Conservation (phyloP, 2,329 filamentous ascomycete species). For the Fusarium bactridioides region DNA sequence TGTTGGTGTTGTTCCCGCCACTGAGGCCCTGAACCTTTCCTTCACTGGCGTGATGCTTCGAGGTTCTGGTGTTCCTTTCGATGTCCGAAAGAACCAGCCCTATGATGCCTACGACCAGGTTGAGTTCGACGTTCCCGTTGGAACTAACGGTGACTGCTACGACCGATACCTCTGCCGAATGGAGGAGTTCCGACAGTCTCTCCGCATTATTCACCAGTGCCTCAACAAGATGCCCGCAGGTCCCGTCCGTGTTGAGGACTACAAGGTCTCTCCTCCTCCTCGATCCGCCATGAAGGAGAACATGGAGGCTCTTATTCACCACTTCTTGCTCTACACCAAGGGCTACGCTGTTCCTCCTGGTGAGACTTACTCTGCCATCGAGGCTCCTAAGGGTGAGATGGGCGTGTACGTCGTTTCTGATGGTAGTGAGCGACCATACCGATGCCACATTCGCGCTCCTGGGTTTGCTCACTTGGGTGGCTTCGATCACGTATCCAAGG, state of each 20-base stretch:
- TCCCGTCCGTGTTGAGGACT: conserved; percentile 95
- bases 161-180: conserved; percentile 98
- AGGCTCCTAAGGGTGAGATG: conserved; percentile 99
- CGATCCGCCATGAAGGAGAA: conserved; percentile 99
- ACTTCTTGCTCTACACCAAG: conserved; percentile 99
- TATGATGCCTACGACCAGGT: conserved; percentile 99
- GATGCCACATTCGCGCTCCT: conserved; percentile 96
- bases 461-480: conserved; percentile 94
- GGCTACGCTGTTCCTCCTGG: conserved; percentile 96
- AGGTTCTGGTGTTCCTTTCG: conserved; percentile 94
- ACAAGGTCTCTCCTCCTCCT: conserved; percentile 97
- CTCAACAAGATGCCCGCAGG: conserved; percentile 98
- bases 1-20: conserved; percentile 87
- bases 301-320: conserved; percentile 99
- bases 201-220: conserved; percentile 98
- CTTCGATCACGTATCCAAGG: conserved; percentile 92
- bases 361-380: conserved; percentile 97
- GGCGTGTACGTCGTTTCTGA: conserved; percentile 96
- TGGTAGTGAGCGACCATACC: conserved; percentile 93
- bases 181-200: conserved; percentile 98
- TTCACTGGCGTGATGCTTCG: conserved; percentile 98
- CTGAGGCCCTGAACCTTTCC: conserved; percentile 95
- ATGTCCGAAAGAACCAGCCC: conserved; percentile 94
- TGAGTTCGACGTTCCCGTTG: conserved; percentile 97
- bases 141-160: conserved; percentile 97